Conservation (phyloP, 2,329 filamentous ascomycete species). For the Colletotrichum sp. region DNA sequence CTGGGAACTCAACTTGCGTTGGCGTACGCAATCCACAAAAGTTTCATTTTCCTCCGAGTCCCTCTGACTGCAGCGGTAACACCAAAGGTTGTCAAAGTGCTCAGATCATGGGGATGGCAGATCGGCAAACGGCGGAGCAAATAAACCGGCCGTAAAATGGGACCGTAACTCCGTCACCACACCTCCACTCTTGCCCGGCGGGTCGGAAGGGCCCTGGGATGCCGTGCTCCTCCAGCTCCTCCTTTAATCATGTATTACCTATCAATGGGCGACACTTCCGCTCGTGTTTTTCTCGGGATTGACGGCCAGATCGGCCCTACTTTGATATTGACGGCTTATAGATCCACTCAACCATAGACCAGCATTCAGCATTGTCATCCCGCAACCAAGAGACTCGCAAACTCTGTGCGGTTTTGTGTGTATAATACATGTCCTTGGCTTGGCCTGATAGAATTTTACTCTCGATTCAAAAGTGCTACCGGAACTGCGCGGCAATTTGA, state of each 20-base stretch:
- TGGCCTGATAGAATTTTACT: slow-evolving; percentile 13
- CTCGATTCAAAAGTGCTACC: not conserved
- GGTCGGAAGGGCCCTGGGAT: not conserved
- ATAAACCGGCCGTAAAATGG: not conserved
- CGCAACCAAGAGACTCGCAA: not conserved
- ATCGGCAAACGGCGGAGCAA: slow-evolving; percentile 70
- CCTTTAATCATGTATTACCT: slow-evolving; percentile 6
- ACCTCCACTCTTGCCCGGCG: not conserved
- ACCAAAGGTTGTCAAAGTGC: slow-evolving; percentile 89
- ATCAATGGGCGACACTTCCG: not conserved
- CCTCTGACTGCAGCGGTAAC: slow-evolving; percentile 89
- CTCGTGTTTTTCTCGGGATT: slow-evolving; percentile 3
- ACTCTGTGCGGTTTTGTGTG: not conserved
- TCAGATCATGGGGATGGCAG: slow-evolving; percentile 91
- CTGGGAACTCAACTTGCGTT: slow-evolving; percentile 84
- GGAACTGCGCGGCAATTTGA: not conserved
- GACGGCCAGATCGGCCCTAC: not conserved
- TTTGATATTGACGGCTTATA: slow-evolving; percentile 7
- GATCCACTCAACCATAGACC: slow-evolving; percentile 18
- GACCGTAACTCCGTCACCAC: not conserved
- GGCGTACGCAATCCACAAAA: slow-evolving; percentile 97
- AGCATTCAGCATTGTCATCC: not conserved
- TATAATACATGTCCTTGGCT: slow-evolving; percentile 8
- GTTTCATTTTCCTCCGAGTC: slow-evolving; percentile 94
- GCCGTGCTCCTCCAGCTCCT: not conserved